These are phyloP conservation scores for Catunica adiposa DNA, from an alignment of 2,329 filamentous ascomycete species.

Conservation along the genomic window DNA sequence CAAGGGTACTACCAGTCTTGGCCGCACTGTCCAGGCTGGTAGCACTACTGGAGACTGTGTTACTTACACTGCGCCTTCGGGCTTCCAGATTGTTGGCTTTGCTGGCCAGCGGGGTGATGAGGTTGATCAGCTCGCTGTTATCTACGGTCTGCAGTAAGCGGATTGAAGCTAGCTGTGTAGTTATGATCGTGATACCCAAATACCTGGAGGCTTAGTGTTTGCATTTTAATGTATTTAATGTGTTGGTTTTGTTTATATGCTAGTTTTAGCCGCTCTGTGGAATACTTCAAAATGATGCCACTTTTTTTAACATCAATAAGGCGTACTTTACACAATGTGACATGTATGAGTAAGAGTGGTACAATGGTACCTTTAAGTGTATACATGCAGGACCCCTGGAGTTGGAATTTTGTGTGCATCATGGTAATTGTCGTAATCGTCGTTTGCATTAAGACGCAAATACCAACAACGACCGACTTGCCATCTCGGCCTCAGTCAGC, in stretches of 20 bases:
- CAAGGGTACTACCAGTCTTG: conserved; percentile 33
- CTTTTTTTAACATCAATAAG: too few relatives aligned
- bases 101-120: conserved; percentile 36
- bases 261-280: background rate
- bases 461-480: too few relatives aligned
- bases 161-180: background rate
- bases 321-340: background rate
- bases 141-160: conserved; percentile 27
- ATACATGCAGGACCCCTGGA: too few relatives aligned
- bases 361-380: too few relatives aligned
- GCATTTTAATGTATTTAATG: background rate
- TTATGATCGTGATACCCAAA: background rate
- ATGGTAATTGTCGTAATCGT: too few relatives aligned
- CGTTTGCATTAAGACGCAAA: background rate
- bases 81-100: conserved; percentile 38
- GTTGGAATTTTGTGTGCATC: too few relatives aligned
- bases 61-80: conserved; percentile 28
- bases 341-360: too few relatives aligned
- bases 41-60: conserved; percentile 30
- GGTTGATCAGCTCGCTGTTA: conserved; percentile 36
- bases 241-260: background rate
- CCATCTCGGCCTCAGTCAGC: too few relatives aligned
- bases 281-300: too few relatives aligned
- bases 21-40: conserved; percentile 29
- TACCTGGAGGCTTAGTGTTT: background rate